These are phyloP conservation scores for Cryphonectria carpinicola DNA, from an alignment of 2,329 filamentous ascomycete genomes.

Conservation along the genomic window DNA sequence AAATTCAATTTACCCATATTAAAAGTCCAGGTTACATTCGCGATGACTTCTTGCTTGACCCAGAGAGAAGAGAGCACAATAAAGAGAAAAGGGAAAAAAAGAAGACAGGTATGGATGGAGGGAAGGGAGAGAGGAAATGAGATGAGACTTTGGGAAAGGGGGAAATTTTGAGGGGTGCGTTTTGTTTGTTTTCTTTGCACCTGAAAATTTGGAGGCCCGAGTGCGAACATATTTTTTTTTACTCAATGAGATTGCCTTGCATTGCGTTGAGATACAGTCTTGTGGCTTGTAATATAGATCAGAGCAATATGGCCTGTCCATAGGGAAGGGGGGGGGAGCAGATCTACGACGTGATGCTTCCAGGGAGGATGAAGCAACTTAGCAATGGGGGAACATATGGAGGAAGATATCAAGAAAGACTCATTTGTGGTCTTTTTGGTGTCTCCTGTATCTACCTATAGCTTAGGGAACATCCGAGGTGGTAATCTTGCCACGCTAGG, in stretches of 20 bases:
- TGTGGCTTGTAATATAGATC: conserved; percentile 1
- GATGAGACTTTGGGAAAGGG: neutral
- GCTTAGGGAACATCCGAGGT: conserved; percentile 1
- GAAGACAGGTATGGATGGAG: neutral
- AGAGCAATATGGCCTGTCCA: neutral
- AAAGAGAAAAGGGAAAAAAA: neutral
- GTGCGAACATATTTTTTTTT: neutral
- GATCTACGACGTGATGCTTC: neutral
- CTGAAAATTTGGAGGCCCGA: neutral
- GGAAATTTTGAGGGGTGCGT: neutral
- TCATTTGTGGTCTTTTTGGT: neutral
- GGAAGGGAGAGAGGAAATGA: neutral
- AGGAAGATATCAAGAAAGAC: neutral
- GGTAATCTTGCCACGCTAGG: neutral
- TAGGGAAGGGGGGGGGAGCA: neutral
- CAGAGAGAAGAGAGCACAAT: neutral
- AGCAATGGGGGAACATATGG: neutral
- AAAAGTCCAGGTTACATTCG: neutral
- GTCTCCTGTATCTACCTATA: conserved; percentile 21
- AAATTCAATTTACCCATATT: neutral
- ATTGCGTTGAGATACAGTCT: neutral
- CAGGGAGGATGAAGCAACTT: neutral
- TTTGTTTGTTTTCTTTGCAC: neutral
- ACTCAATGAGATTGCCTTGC: neutral
- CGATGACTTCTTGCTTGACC: neutral